phyloP scores from a whole-genome alignment of 768 basidiomycete genomes.

The Boletellus sp. region DNA sequence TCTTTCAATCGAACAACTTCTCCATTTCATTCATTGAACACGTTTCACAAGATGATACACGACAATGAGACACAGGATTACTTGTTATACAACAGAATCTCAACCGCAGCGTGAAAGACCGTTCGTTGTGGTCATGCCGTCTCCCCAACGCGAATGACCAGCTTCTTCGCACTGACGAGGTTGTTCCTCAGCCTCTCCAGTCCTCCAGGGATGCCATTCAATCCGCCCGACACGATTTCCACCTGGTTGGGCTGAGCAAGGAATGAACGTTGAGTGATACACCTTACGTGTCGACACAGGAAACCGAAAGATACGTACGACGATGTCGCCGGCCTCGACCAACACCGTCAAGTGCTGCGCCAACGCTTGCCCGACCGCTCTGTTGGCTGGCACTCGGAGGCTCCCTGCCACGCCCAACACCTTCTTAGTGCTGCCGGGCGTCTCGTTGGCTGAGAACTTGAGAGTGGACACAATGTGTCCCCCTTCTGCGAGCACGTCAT shows the following conservation, averaged over 20 bases:
- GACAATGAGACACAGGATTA: too few relatives aligned
- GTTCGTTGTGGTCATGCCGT: slow-evolving; percentile 8
- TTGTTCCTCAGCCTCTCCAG: slow-evolving; percentile 33
- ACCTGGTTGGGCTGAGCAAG: slow-evolving; percentile 13
- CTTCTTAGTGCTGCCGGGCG: slow-evolving; percentile 14
- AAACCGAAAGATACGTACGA: slow-evolving; percentile 7
- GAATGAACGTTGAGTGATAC: background rate
- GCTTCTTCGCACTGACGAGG: slow-evolving; percentile 35
- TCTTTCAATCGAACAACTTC: too few relatives aligned
- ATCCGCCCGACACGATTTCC: slow-evolving; percentile 36
- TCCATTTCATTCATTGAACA: too few relatives aligned
- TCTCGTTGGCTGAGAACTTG: slow-evolving; percentile 6
- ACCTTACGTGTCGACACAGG: too few relatives aligned
- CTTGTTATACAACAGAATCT: too few relatives aligned
- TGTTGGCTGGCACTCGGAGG: slow-evolving; percentile 10
- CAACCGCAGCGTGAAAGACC: too few relatives aligned
- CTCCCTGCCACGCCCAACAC: slow-evolving; percentile 9
- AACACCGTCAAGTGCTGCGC: slow-evolving; percentile 9
- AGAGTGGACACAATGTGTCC: slow-evolving; percentile 26
- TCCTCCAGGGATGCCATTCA: slow-evolving; percentile 33
- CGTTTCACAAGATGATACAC: too few relatives aligned
- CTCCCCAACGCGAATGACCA: slow-evolving; percentile 31
- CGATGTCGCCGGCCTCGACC: slow-evolving; percentile 15
- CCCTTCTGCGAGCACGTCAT: slow-evolving; percentile 28
- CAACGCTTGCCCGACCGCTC: slow-evolving; percentile 11